A percentile compares a stretch with the other conserved stretches of the same genome.
Evolutionary conservation across 1,284 basidiomycete genomes (phyloP).

Genomic region (Phaffia rhodozyma): DNA sequence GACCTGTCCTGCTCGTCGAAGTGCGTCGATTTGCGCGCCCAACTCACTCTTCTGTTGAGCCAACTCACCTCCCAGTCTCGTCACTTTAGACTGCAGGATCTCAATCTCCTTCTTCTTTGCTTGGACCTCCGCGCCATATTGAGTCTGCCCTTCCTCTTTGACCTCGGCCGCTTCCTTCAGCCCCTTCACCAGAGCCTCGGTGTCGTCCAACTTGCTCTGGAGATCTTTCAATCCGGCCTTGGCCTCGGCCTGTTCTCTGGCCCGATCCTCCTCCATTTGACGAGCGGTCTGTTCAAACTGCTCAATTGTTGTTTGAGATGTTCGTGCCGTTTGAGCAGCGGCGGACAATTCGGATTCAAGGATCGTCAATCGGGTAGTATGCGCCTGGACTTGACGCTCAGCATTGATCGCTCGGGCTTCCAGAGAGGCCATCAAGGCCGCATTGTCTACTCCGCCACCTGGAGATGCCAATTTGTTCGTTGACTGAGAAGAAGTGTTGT

Average conservation of each 20-base stretch:
- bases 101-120: constrained; percentile 31
- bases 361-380: constrained; percentile 10
- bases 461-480: background rate
- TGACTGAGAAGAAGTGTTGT: background rate
- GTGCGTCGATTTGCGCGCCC: constrained; percentile 55
- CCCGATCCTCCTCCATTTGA: background rate
- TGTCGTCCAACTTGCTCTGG: constrained; percentile 27
- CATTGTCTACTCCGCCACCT: too few species aligned
- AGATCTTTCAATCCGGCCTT: constrained; percentile 25
- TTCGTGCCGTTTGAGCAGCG: background rate
- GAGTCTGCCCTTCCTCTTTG: constrained; percentile 28
- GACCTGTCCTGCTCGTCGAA: constrained; percentile 70
- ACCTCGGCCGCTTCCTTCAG: constrained; percentile 30
- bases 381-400: constrained; percentile 11
- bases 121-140: constrained; percentile 35
- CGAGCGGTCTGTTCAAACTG: background rate
- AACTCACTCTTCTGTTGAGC: constrained; percentile 23
- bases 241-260: constrained; percentile 29
- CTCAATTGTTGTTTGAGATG: constrained; percentile 1
- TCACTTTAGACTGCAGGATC: constrained; percentile 21
- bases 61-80: constrained; percentile 13
- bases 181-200: constrained; percentile 25
- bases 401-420: constrained; percentile 12
- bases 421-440: background rate
- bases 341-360: constrained; percentile 15